Evolutionary conservation across 495 filamentous ascomycete species (phyloP).

Genomic region (Tuber umbilicatum): DNA sequence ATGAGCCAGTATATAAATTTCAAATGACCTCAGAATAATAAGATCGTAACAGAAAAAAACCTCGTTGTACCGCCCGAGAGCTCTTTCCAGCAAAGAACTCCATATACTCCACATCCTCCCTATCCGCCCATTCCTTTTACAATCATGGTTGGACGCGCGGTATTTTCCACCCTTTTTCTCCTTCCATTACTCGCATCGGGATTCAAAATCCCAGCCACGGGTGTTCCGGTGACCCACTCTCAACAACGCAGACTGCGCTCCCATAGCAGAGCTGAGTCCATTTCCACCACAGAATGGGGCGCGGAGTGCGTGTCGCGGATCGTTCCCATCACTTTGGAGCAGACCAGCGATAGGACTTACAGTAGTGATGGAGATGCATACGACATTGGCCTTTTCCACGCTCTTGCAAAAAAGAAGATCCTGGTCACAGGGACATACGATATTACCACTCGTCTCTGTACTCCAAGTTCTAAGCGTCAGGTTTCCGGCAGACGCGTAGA

Average conservation of each 20-base stretch:
- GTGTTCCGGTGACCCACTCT: neutral
- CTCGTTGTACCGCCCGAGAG: neutral
- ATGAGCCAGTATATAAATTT: neutral
- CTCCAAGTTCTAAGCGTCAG: neutral
- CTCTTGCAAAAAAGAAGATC: constrained; percentile 10
- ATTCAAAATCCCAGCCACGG: constrained; percentile 1
- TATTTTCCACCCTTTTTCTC: constrained; percentile 11
- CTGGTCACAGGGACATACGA: constrained; percentile 15
- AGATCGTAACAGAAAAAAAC: neutral
- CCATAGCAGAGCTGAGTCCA: neutral
- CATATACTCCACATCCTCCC: neutral
- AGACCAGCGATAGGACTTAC: constrained; percentile 15
- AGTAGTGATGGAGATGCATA: constrained; percentile 1
- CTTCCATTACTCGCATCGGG: neutral
- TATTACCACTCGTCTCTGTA: constrained; percentile 12
- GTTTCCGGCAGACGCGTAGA: constrained; percentile 18
- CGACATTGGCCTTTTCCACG: constrained; percentile 13
- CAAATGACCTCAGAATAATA: neutral
- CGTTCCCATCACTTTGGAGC: constrained; percentile 10
- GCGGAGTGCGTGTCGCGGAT: constrained; percentile 15
- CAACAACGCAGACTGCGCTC: neutral
- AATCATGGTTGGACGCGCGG: neutral
- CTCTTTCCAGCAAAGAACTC: neutral
- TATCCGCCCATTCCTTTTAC: neutral
- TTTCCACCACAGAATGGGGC: constrained; percentile 1